A percentile compares a stretch with the other conserved stretches of the same genome.
phyloP scores from a whole-genome alignment of 1,284 basidiomycete genomes.

The Trichosporon asahii region DNA sequence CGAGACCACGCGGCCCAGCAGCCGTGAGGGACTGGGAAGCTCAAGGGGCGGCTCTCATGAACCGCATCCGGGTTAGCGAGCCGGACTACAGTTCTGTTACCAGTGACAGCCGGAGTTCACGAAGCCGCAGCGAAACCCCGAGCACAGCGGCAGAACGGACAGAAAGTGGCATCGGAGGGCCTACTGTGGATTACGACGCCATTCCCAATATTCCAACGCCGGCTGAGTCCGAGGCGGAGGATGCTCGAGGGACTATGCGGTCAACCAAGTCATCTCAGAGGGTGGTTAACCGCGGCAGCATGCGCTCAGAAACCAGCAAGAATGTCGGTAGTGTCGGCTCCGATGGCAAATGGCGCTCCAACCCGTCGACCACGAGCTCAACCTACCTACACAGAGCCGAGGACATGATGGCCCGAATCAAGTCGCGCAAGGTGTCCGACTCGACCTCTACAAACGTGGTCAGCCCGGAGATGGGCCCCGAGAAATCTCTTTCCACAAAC shows the following conservation, averaged over 20 bases:
- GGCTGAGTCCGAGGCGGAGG: background rate
- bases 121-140: slow-evolving; percentile 9
- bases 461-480: slow-evolving; percentile 8
- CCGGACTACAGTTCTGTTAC: slow-evolving; percentile 36
- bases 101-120: slow-evolving; percentile 28
- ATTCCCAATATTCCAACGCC: background rate
- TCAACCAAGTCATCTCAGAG: slow-evolving; percentile 10
- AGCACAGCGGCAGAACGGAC: background rate
- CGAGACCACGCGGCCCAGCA: slow-evolving; percentile 14
- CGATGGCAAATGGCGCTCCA: slow-evolving; percentile 30
- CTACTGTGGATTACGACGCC: slow-evolving; percentile 31
- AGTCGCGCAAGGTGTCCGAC: slow-evolving; percentile 51
- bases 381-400: slow-evolving; percentile 70
- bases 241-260: background rate
- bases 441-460: slow-evolving; percentile 29
- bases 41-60: slow-evolving; percentile 44
- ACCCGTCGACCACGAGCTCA: slow-evolving; percentile 47
- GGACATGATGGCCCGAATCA: slow-evolving; percentile 76
- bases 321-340: slow-evolving; percentile 33
- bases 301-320: background rate
- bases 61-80: slow-evolving; percentile 40
- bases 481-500: background rate
- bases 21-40: slow-evolving; percentile 38
- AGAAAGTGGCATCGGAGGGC: slow-evolving; percentile 15
- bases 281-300: background rate